Evolutionary conservation across 2,329 filamentous ascomycete species (phyloP).

Genomic region (Diaporthe ampelina): DNA sequence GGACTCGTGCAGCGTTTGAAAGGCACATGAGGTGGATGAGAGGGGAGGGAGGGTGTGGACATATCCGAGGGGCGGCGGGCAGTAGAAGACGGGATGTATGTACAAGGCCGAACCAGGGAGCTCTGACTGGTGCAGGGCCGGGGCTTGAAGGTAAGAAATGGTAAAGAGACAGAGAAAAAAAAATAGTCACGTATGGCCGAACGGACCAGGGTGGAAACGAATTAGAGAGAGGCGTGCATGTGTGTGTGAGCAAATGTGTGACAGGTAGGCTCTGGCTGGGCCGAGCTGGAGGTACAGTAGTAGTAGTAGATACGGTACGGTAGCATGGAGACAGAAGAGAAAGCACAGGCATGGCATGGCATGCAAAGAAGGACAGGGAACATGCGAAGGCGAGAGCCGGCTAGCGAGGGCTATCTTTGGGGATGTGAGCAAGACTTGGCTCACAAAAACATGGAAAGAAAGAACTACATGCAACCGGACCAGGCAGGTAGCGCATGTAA

Average conservation of each 20-base stretch:
- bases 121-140: conserved; percentile 7
- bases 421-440: not conserved
- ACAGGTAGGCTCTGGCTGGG: conserved; percentile 37
- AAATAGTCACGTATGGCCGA: conserved; percentile 38
- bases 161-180: conserved; percentile 29
- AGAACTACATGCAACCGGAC: conserved; percentile 29
- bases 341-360: not conserved
- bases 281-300: conserved; percentile 24
- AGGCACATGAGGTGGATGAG: conserved; percentile 37
- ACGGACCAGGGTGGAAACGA: conserved; percentile 38
- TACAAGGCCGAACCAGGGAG: conserved; percentile 31
- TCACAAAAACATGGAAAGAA: conserved; percentile 17
- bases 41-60: conserved; percentile 34
- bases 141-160: conserved; percentile 1
- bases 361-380: conserved; percentile 33
- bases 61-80: conserved; percentile 40
- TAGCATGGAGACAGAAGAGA: not conserved
- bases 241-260: conserved; percentile 4
- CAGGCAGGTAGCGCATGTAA: conserved; percentile 26
- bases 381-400: conserved; percentile 24
- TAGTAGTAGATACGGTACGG: not conserved
- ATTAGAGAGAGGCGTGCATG: conserved; percentile 9
- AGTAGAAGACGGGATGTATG: conserved; percentile 35
- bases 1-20: conserved; percentile 37
- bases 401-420: conserved; percentile 33